Base-by-base conservation (phyloP, 352 stramenopile genomes). In the Pythium graminicola region DNA sequence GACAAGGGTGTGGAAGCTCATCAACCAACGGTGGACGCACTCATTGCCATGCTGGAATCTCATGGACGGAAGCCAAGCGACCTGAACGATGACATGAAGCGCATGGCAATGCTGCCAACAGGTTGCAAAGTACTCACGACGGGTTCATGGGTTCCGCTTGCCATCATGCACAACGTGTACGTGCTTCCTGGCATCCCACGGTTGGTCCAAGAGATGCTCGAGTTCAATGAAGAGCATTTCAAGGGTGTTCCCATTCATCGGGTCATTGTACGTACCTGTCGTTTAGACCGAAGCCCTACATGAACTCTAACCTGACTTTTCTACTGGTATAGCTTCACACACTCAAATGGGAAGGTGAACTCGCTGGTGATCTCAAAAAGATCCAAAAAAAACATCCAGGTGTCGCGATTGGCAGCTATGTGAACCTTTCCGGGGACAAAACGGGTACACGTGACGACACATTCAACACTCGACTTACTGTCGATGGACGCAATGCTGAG, bases 341-440 rank as follows among this genome's bases (percentile, higher is more conserved):
- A 22, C 44, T 85, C 36, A 72, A 64, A 24, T 63, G 76, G 33
- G 83, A 94, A 75, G 79, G 73, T 33, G 70, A 82, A 29, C 72
- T 94, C 39, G 83, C 81, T 6, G 62, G 65, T 20, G 33, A 65
- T 26, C 67, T 94, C 42, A 82, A 70, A 31, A 77, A 56, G 0
- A 65, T 92, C 27, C 76, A 89, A 49, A 87, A 90, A 26, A 60
- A 67, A 20, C 70, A 88, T 54, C 76, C 81, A 19, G 60, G 65
- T 28, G 73, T 91, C 49, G 62, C 70, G 1, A 92, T 94, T 32
- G 83, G 83, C n/a, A 91, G 83, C 68, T 94, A 92, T 60, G 56
- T 93, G 39, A 94, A 93, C 57, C 57, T 90, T 27, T 75, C 78
- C n/a, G 67, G 68, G 9, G 66, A 87, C 39, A 74, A 86, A 26